Base-by-base conservation (phyloP, 768 basidiomycete species). In the Hypholoma sublateritium region DNA sequence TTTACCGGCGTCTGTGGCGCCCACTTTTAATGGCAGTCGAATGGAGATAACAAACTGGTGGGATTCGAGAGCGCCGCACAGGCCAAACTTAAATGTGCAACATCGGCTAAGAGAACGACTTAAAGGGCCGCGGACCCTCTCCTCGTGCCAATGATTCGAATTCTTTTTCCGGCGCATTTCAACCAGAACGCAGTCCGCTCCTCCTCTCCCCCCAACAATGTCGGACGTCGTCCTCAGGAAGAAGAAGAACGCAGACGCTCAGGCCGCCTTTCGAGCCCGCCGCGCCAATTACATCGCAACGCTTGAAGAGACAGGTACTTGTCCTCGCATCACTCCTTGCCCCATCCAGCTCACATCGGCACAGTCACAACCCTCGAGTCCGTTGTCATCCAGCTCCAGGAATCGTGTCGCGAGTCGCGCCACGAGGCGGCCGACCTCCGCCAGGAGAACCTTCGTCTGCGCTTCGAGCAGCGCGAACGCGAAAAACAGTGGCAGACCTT, bases 221-320 rank as follows among this genome's bases (percentile, higher is more conserved):
- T 79, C 86, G 62, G 87, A 89, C 70, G 80, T 87, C 12, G 85
- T 86, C 34, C 77, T 89, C 64, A 77, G 90, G 61, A 91, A 91
- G 77, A 91, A 90, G 79, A 93, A 93, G 76, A 93, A 93, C 65
- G 91, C 91, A 35, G 89, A 92, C 67, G 91, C 91, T 2, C 91
- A 93, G 73, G 91, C 91, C 53, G 89, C 90, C 57, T 93, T 92
- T 71, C 80, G 89, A 60, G 88, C 87, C 48, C 75, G 89, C 62
- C 81, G 91, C 62, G 89, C 89, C 48, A 92, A 90, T 71, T 93
- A 93, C 70, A 93, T 93, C 67, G 84, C 88, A 42, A 93, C 90
- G 12, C 82, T 93, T 60, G 91, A 93, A 70, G 91, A 91, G 69
- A 91, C 91, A 77, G 84, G 83, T 82, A 60, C 55, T 62, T 57